Base-by-base conservation (phyloP, 176 grass and related monocot species). In the Phoenix roebelenii region DNA sequence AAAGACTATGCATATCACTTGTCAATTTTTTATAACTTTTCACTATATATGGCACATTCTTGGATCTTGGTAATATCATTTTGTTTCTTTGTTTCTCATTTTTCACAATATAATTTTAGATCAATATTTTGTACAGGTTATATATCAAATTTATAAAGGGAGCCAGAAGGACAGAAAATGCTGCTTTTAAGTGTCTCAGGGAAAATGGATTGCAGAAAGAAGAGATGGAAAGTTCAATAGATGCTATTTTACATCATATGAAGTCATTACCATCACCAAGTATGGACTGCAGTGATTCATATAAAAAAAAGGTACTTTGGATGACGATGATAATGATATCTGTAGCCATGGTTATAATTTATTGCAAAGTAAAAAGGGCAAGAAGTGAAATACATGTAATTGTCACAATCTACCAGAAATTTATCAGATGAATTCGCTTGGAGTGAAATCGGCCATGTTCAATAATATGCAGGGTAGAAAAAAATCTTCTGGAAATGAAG, bases 131-230 rank as follows among this genome's bases (percentile, higher is more conserved):
- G 35, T 56, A 22, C 54, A 56, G 54, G 18, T 22, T 20, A 14
- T 56, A 56, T 56, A 56, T 56, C 54, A 56, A 23, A 22, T 56
- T 56, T 23, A 56, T 56, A 56, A 55, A 56, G 54, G 54, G 18
- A 23, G 54, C 54, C n/a, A 56, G 18, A 23, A 56, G 54, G 22
- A 22, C 18, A 22, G 54, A 56, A 22, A 56, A 14, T 56, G 18
- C 17, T 56, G 54, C 18, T 20, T 18, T 56, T 23, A 56, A 56
- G 22, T 20, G 5, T 56, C 18, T 56, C 1, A 56, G n/a, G n/a
- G n/a, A 22, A 56, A 22, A 4, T 0, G 18, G n/a, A 56, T 56
- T 56, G 22, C 12, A 0, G 54, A 56, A 56, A 56, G 54, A 56
- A 56, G 7, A 23, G 18, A 22, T 56, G n/a, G 54, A 56, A 56